Conservation (phyloP, 345 rosid species). For the Brassica carinata region DNA sequence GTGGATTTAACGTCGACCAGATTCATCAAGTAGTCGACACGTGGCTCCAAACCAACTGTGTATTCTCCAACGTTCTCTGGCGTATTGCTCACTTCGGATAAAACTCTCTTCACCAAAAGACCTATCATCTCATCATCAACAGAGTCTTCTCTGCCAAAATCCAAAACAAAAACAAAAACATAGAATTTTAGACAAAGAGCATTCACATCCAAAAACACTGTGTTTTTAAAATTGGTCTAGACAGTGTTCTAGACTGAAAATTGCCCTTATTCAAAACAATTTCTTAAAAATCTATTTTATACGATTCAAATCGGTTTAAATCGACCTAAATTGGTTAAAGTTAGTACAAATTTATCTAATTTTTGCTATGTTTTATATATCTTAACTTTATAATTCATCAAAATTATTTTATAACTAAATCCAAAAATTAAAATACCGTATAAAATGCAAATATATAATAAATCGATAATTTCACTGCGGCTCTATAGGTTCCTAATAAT, state of each 20-base stretch:
- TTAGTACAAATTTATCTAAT: not conserved
- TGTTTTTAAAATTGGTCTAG: too few species aligned
- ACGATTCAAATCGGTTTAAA: not conserved
- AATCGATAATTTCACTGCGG: not conserved
- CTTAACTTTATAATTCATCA: not conserved
- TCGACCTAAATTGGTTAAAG: not conserved
- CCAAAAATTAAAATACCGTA: not conserved
- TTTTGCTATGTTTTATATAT: not conserved
- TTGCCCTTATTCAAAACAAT: not conserved
- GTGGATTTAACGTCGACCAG: not conserved
- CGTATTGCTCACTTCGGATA: conserved; percentile 50
- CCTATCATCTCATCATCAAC: conserved; percentile 37
- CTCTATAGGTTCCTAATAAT: too few species aligned
- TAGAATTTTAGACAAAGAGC: not conserved
- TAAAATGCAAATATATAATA: not conserved
- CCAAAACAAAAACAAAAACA: not conserved
- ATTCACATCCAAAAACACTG: not conserved
- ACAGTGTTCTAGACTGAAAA: not conserved
- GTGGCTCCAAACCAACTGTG: conserved; percentile 35
- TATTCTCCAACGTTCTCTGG: conserved; percentile 51
- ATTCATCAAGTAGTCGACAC: not conserved
- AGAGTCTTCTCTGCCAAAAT: conserved; percentile 11
- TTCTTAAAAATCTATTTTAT: not conserved
- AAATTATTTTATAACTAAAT: not conserved
- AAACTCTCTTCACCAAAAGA: conserved; percentile 46